Evolutionary conservation across 2,329 filamentous ascomycete species (phyloP).

Genomic region (Microthyrium microscopicum): DNA sequence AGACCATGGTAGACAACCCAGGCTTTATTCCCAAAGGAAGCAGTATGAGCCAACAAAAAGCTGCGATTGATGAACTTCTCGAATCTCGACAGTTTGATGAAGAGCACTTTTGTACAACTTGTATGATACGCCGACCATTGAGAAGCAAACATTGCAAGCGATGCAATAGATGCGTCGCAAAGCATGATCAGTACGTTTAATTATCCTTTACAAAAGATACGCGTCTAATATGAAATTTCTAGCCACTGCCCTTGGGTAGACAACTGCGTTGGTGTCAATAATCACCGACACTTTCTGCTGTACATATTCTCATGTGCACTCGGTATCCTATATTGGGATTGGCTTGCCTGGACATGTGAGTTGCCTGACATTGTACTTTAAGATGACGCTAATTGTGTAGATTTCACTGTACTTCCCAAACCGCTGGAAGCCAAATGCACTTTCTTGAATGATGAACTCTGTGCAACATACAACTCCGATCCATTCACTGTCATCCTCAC

Average conservation of each 20-base stretch:
- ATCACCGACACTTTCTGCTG: slow-evolving; percentile 86
- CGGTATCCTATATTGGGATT: slow-evolving; percentile 57
- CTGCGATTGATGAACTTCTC: slow-evolving; percentile 74
- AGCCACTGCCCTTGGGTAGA: slow-evolving; percentile 97
- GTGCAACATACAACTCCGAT: slow-evolving; percentile 62
- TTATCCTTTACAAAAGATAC: not conserved
- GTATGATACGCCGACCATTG: slow-evolving; percentile 85
- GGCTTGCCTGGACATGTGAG: slow-evolving; percentile 57
- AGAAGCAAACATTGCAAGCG: slow-evolving; percentile 91
- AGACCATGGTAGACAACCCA: slow-evolving; percentile 75
- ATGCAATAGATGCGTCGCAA: slow-evolving; percentile 83
- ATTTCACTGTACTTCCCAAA: slow-evolving; percentile 44
- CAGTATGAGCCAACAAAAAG: slow-evolving; percentile 78
- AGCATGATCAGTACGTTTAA: slow-evolving; percentile 75
- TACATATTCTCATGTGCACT: slow-evolving; percentile 67
- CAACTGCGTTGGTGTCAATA: slow-evolving; percentile 91
- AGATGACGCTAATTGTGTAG: slow-evolving; percentile 25
- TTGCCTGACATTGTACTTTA: slow-evolving; percentile 9
- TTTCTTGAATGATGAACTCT: slow-evolving; percentile 58
- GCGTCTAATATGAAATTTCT: slow-evolving; percentile 8
- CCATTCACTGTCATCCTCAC: slow-evolving; percentile 67
- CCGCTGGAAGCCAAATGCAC: slow-evolving; percentile 45
- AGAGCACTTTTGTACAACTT: slow-evolving; percentile 79
- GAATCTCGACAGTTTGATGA: slow-evolving; percentile 82
- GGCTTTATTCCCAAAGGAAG: slow-evolving; percentile 84